Conservation (phyloP, 495 filamentous ascomycete species). For the Extremus antarcticus region DNA sequence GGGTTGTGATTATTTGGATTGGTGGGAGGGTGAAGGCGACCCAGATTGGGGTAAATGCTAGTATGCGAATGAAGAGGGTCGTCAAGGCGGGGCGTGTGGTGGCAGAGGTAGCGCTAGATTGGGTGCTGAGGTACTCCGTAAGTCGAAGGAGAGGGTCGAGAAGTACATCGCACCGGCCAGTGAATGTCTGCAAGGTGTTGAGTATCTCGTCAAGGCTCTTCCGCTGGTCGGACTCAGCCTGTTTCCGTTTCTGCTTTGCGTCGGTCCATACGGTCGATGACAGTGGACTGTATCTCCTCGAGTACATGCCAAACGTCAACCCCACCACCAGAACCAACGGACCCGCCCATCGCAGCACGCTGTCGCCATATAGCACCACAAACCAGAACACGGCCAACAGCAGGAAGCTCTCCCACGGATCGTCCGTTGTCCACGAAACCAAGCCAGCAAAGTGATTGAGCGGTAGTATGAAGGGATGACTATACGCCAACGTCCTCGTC, state of each 20-base stretch:
- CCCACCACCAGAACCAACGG: slow-evolving; percentile 68
- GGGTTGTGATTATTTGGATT: slow-evolving; percentile 73
- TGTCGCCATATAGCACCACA: slow-evolving; percentile 72
- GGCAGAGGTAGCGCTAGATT: slow-evolving; percentile 79
- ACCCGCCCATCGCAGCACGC: slow-evolving; percentile 64
- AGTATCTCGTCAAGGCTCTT: slow-evolving; percentile 95
- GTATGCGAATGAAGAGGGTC: slow-evolving; percentile 75
- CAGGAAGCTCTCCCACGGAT: slow-evolving; percentile 95
- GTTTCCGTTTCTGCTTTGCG: slow-evolving; percentile 45
- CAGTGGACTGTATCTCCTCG: slow-evolving; percentile 75
- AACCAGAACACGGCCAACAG: slow-evolving; percentile 78
- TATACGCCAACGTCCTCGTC: slow-evolving; percentile 84
- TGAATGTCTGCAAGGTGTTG: slow-evolving; percentile 79
- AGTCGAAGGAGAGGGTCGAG: slow-evolving; percentile 77
- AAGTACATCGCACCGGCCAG: slow-evolving; percentile 78
- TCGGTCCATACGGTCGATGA: slow-evolving; percentile 71
- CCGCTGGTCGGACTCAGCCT: slow-evolving; percentile 49
- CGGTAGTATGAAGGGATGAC: slow-evolving; percentile 81
- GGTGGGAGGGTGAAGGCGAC: slow-evolving; percentile 70
- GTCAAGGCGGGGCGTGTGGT: slow-evolving; percentile 89
- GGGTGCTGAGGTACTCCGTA: slow-evolving; percentile 88
- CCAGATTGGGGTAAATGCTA: slow-evolving; percentile 83
- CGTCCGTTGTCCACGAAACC: slow-evolving; percentile 82
- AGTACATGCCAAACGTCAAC: slow-evolving; percentile 87
- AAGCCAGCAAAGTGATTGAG: slow-evolving; percentile 74